Base-by-base conservation (phyloP, 164 flowering plant species). In the Stephania cephalantha region DNA sequence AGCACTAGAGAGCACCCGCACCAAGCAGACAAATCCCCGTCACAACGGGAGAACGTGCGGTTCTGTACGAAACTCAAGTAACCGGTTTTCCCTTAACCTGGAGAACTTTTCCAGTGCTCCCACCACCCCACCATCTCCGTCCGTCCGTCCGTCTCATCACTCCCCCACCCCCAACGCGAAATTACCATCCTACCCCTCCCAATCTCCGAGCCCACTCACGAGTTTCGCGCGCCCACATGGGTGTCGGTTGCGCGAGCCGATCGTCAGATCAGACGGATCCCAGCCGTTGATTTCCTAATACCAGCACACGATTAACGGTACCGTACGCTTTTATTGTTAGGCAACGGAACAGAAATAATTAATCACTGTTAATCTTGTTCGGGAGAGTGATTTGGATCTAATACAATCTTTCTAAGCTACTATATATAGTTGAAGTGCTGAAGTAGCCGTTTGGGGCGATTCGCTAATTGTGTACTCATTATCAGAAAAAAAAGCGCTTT, bases 11-110 rank as follows among this genome's bases (percentile, higher is more conserved):
- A 48, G 53, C 53, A 48, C 81, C 79, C 81, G 75, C 83, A 81
- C 81, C 77, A 7, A 83, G 80, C 83, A 77, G 87, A 83, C 88
- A 84, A 79, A 70, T 83, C 84, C 42, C 88, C 83, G 77, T 76
- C 80, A 17, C 44, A 76, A 74, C 75, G 84, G 84, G 75, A 71
- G 73, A 73, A 67, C 73, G 69, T 78, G 79, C 58, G 73, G 74
- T 70, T 66, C 48, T 78, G 78, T 74, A 71, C 35, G 81, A 76
- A 76, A 74, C 70, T 22, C 65, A 46, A 9, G 69, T 64, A 75
- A 76, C 82, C 79, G n/a, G n/a, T 73, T 65, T 75, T 65, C 82
- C 73, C 72, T 79, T 75, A 66, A 71, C 77, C 68, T 15, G 67
- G 67, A 72, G 58, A 12, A 31, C 18, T 6, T 35, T 35, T 35